These are phyloP conservation scores for Zymoseptoria brevis DNA, from an alignment of 2,329 filamentous ascomycete species.

Conservation along the genomic window DNA sequence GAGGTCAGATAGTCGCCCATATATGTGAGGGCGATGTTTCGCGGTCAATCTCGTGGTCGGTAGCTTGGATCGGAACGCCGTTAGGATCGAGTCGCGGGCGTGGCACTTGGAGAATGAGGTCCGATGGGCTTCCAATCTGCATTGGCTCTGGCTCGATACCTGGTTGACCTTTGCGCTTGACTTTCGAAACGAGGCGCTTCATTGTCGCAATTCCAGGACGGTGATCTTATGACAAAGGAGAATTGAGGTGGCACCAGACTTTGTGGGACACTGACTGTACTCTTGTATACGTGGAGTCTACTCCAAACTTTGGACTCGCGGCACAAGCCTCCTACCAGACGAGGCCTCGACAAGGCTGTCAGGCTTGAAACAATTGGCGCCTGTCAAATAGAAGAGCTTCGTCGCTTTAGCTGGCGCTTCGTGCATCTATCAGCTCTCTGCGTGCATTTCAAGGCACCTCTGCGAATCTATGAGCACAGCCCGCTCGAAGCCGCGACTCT, in stretches of 20 bases:
- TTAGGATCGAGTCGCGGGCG: not conserved
- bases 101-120: not conserved
- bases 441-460: too few species aligned
- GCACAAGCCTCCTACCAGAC: not conserved
- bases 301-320: not conserved
- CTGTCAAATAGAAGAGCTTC: too few species aligned
- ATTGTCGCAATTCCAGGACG: not conserved
- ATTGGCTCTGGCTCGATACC: not conserved
- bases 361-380: not conserved
- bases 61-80: not conserved
- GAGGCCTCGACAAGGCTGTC: too few species aligned
- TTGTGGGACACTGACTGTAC: too few species aligned
- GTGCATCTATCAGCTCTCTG: too few species aligned
- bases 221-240: not conserved
- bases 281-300: not conserved
- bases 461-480: too few species aligned
- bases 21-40: not conserved
- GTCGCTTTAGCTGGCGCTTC: too few species aligned
- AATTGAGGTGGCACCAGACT: too few species aligned
- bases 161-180: not conserved
- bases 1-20: not conserved
- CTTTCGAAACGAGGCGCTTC: not conserved
- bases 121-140: not conserved
- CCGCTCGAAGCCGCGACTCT: too few species aligned
- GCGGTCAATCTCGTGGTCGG: conserved; percentile 1